Evolutionary conservation across 257 asterid genomes (phyloP), one percentile per base, ranked within the genome.

Genomic region (Salvia splendens): DNA sequence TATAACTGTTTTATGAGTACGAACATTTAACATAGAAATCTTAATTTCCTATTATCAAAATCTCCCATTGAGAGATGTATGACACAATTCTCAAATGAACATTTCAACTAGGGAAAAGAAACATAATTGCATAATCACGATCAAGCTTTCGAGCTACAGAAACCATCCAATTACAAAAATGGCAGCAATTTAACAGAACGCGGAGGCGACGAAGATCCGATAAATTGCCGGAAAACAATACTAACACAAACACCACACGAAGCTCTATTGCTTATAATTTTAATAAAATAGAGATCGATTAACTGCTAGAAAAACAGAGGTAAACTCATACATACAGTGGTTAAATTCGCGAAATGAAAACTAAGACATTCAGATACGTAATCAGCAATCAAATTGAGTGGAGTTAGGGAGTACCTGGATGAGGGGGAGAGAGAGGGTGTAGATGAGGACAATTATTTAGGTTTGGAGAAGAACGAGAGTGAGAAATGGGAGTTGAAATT

Each of bases 371-470:
- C 41, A 32, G 2, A 47, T 38, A 3, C 36, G 51, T 12, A 62
- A 61, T 59, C 56, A 48, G 65, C 36, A 55, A 48, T 8, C 33
- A 0, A n/a, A 33, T 33, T 33, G 6, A 62, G 54, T 10, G 14
- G 63, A 3, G 38, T 5, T 12, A 40, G 47, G n/a, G 64, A 65
- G 40, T 74, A 80, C 85, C 85, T 77, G 57, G 48, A 67, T 65
- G 74, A 74, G 71, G 68, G 50, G 45, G 43, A 36, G 41, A 20
- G 11, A n/a, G 53, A 10, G 60, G 64, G 69, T 5, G 69, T 5
- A 20, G 65, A 17, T 12, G 70, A 60, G 65, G 62, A 40, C 33
- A 57, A 65, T 30, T 63, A 53, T 11, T 67, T 59, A 35, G 8
- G 63, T 5, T 51, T 70, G 47, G 48, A 45, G 48, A 41, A 9